phyloP scores from a whole-genome alignment of 2,329 filamentous ascomycete genomes.

The Dothideomycetes sp. region DNA sequence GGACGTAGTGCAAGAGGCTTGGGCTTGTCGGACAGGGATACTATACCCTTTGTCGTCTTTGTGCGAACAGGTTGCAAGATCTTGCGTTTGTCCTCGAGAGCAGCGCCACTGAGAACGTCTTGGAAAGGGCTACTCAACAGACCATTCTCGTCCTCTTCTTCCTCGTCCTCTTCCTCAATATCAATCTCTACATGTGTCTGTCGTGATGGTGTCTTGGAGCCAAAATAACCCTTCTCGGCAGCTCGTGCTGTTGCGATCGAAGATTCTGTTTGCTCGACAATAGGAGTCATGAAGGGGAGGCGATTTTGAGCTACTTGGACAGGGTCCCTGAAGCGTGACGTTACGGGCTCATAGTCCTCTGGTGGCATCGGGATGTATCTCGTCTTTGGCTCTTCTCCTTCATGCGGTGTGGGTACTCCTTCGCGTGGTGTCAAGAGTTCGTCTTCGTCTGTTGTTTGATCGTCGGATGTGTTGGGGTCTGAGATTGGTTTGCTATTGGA shows the following conservation, averaged over 20 bases:
- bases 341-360: conserved; percentile 70
- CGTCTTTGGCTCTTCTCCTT: conserved; percentile 40
- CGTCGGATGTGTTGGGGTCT: conserved; percentile 28
- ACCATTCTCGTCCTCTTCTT: conserved; percentile 36
- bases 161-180: conserved; percentile 24
- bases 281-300: conserved; percentile 96
- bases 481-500: conserved; percentile 51
- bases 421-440: conserved; percentile 23
- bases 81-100: conserved; percentile 31
- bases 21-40: conserved; percentile 21
- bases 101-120: conserved; percentile 48
- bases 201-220: conserved; percentile 70
- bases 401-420: conserved; percentile 40
- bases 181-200: conserved; percentile 29
- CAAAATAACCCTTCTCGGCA: conserved; percentile 47
- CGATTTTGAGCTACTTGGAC: conserved; percentile 76
- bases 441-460: conserved; percentile 25
- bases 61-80: conserved; percentile 44
- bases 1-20: conserved; percentile 23
- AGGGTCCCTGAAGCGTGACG: conserved; percentile 71
- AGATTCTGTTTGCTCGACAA: conserved; percentile 88
- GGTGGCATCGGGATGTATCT: conserved; percentile 72
- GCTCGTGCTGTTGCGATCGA: conserved; percentile 58
- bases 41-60: conserved; percentile 38
- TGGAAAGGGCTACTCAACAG: conserved; percentile 63